Base-by-base conservation (phyloP, 1,284 basidiomycete species). In the Pascua guehoae region DNA sequence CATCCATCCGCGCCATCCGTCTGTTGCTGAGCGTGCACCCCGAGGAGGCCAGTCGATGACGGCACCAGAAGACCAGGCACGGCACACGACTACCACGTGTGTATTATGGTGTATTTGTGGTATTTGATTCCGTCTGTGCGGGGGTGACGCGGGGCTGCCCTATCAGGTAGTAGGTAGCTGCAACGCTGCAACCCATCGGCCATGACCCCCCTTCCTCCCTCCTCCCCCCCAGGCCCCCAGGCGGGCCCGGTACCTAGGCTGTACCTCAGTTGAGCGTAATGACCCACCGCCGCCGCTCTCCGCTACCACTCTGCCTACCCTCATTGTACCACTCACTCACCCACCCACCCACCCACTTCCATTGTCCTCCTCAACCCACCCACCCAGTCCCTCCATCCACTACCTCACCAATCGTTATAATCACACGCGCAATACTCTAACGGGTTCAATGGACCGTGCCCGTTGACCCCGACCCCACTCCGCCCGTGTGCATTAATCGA, bases 71-170 rank as follows among this genome's bases (percentile, higher is more conserved):
- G n/a, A n/a, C n/a, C n/a, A n/a, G n/a, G n/a, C 32, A 15, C 37
- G n/a, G 36, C n/a, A n/a, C n/a, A n/a, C n/a, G 36, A 16, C 11
- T 37, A 17, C 42, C 49, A 47, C 51, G 51, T 47, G 51, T 38
- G 10, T 16, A n/a, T n/a, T n/a, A n/a, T n/a, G n/a, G n/a, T n/a
- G n/a, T n/a, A n/a, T n/a, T n/a, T n/a, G n/a, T n/a, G n/a, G n/a
- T n/a, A 53, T 32, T 47, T 47, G 40, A 16, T 53, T 18, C 51
- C 51, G 51, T 40, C 15, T 32, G 24, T 32, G 24, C 24, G 24
- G 24, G 24, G 24, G 24, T 32, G 24, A 32, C 24, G 24, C 24
- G 24, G 24, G 24, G 24, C 24, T 32, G 24, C 24, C 24, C 24
- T 32, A 32, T 32, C 24, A 32, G 24, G 24, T 32, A 32, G 24